Evolutionary conservation across 202 grass and related monocot species (phyloP).

Genomic region (Eragrostis tef): DNA sequence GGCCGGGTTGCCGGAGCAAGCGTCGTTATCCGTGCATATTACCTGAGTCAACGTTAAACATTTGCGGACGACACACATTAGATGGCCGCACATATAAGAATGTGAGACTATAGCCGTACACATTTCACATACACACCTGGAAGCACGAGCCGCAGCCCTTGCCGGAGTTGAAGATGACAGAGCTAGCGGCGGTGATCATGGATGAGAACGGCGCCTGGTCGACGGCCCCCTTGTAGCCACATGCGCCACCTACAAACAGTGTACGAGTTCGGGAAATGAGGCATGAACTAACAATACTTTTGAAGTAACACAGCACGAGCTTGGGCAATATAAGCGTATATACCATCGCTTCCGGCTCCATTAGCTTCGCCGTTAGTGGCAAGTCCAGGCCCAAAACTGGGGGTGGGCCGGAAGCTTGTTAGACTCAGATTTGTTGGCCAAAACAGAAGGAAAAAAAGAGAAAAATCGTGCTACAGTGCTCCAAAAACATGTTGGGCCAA

Average conservation of each 20-base stretch:
- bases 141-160: constrained; percentile 69
- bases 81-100: background rate
- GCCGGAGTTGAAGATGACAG: constrained; percentile 56
- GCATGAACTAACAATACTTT: background rate
- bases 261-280: background rate
- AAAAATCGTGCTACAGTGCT: too few relatives aligned
- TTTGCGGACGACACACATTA: background rate
- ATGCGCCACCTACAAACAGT: constrained; percentile 57
- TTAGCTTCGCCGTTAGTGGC: constrained; percentile 60
- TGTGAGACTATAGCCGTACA: background rate
- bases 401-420: too few relatives aligned
- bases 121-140: constrained; percentile 40
- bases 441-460: too few relatives aligned
- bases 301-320: background rate
- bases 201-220: constrained; percentile 66
- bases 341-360: constrained; percentile 76
- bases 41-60: constrained; percentile 32
- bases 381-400: too few relatives aligned
- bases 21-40: constrained; percentile 58
- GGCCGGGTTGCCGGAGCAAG: constrained; percentile 62
- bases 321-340: background rate
- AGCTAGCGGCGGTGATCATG: constrained; percentile 68
- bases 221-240: constrained; percentile 70
- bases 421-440: too few relatives aligned
- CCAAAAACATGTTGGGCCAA: too few relatives aligned